A percentile compares a stretch with the other conserved stretches of the same genome.
phyloP scores from a whole-genome alignment of 495 filamentous ascomycete species.

The Penicillium nucicola region DNA sequence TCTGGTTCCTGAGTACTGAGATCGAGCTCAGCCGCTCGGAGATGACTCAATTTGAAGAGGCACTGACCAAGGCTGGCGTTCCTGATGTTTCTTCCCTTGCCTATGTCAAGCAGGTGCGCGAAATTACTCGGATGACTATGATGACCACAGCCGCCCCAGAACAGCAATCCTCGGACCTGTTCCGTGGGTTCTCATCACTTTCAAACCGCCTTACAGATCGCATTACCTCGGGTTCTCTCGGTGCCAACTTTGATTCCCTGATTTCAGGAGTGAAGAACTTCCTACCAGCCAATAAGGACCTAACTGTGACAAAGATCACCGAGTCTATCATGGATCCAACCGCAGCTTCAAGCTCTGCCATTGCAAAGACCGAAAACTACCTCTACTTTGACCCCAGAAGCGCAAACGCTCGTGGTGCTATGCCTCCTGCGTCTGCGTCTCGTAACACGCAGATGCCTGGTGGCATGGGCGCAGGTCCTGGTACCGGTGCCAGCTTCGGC shows the following conservation, averaged over 20 bases:
- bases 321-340: conserved; percentile 98
- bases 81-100: conserved; percentile 68
- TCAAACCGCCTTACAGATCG: conserved; percentile 89
- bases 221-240: conserved; percentile 84
- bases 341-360: conserved; percentile 81
- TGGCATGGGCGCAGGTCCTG: conserved; percentile 45
- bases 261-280: conserved; percentile 99
- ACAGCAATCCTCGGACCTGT: conserved; percentile 68
- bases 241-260: conserved; percentile 89
- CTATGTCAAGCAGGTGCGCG: conserved; percentile 89
- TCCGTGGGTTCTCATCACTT: conserved; percentile 84
- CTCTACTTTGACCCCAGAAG: conserved; percentile 98
- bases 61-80: conserved; percentile 69
- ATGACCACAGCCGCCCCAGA: conserved; percentile 80
- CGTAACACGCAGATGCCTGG: conserved; percentile 53
- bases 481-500: conserved; percentile 85
- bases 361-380: conserved; percentile 95
- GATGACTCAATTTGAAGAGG: conserved; percentile 84
- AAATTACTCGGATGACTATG: conserved; percentile 98
- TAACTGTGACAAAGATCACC: conserved; percentile 95
- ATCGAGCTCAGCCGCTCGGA: conserved; percentile 79
- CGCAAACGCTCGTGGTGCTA: conserved; percentile 89
- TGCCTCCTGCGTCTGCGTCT: conserved; percentile 63
- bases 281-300: conserved; percentile 88
- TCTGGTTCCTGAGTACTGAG: conserved; percentile 96